Conservation (phyloP, 495 filamentous ascomycete genomes). For the Aspergillus ellipticus region DNA sequence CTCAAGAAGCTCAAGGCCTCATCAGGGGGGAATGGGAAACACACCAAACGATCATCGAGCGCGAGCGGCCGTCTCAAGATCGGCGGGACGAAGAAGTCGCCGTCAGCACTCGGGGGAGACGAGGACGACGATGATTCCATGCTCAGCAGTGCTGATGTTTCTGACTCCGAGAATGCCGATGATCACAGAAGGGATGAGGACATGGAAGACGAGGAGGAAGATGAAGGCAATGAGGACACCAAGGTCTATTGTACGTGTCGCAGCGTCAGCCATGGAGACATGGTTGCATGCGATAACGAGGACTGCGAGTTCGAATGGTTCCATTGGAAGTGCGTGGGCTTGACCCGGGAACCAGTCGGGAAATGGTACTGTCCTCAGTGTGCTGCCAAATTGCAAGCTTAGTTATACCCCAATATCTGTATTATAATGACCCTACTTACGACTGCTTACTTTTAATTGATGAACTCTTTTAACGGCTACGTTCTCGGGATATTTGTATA, state of each 20-base stretch:
- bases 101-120: conserved; percentile 56
- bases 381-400: conserved; percentile 55
- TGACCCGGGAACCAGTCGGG: conserved; percentile 83
- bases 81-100: conserved; percentile 53
- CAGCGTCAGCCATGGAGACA: conserved; percentile 89
- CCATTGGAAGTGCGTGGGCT: conserved; percentile 91
- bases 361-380: conserved; percentile 93
- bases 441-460: neutral
- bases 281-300: conserved; percentile 97
- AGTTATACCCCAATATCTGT: conserved; percentile 4
- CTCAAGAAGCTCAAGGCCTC: conserved; percentile 48
- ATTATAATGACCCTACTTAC: neutral
- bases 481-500: too few species aligned
- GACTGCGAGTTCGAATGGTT: conserved; percentile 96
- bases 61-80: conserved; percentile 34
- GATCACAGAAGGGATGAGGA: conserved; percentile 48
- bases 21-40: conserved; percentile 44
- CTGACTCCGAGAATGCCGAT: conserved; percentile 45
- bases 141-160: conserved; percentile 49
- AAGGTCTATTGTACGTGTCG: conserved; percentile 91
- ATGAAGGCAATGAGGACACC: conserved; percentile 84
- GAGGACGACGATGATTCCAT: conserved; percentile 63
- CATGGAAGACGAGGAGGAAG: conserved; percentile 67
- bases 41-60: conserved; percentile 51
- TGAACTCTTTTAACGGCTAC: neutral